Evolutionary conservation across 345 rosid species (phyloP).

Genomic region (Noccaea bulbosa): DNA sequence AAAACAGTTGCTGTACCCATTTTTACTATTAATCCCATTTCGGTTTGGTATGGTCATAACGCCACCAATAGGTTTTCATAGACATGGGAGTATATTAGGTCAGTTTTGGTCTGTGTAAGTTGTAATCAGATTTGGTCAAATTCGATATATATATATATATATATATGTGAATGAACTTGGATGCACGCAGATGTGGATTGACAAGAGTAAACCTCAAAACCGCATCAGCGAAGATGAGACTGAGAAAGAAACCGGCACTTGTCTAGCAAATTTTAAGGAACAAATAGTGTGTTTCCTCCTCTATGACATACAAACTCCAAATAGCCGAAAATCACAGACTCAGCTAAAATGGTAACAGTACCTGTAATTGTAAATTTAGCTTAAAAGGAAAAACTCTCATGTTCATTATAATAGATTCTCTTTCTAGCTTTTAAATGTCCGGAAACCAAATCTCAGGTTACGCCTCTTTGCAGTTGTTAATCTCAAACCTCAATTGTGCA

Average conservation of each 20-base stretch:
- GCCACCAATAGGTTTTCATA: background rate
- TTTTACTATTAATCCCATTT: too few relatives aligned
- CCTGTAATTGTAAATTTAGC: background rate
- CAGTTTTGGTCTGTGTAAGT: background rate
- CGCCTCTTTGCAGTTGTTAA: conserved; percentile 23
- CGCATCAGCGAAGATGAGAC: background rate
- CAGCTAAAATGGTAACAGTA: background rate
- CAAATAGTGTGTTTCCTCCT: conserved; percentile 25
- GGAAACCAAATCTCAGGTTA: conserved; percentile 30
- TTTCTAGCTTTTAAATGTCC: conserved; percentile 24
- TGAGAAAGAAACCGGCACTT: background rate
- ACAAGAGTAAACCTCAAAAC: background rate
- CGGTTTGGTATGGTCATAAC: too few relatives aligned
- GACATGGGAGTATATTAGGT: too few relatives aligned
- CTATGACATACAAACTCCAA: conserved; percentile 16
- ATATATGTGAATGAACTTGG: background rate
- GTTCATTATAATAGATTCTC: conserved; percentile 7
- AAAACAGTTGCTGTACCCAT: too few relatives aligned
- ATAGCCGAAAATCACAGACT: background rate
- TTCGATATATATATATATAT: background rate
- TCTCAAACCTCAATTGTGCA: conserved; percentile 32
- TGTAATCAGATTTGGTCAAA: background rate
- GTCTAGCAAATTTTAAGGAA: conserved; percentile 2
- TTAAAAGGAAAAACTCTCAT: conserved; percentile 8
- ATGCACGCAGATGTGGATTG: background rate